phyloP scores from a whole-genome alignment of 148 eudicot species.

The Silene uniflora region DNA sequence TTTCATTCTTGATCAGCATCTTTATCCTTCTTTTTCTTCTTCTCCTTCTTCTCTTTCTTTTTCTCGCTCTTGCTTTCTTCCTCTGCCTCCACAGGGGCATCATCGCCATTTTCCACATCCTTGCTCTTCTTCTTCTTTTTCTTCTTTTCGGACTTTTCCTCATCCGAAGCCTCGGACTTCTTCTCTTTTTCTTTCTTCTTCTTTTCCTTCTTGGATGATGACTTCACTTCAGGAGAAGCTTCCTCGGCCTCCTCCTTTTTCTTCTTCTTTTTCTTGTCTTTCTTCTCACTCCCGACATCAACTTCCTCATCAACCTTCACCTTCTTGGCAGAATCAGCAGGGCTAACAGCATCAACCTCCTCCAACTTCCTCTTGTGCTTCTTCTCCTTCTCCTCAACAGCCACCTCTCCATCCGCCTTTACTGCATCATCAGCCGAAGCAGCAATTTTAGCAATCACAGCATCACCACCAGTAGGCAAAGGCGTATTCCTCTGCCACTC shows the following conservation, averaged over 20 bases:
- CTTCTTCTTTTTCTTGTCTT: slow-evolving; percentile 22
- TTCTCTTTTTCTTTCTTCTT: slow-evolving; percentile 48
- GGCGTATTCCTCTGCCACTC: slow-evolving; percentile 90
- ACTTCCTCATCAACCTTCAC: slow-evolving; percentile 54
- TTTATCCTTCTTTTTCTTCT: slow-evolving; percentile 74
- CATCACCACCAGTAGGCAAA: slow-evolving; percentile 70
- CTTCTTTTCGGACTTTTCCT: slow-evolving; percentile 31
- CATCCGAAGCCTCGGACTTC: slow-evolving; percentile 32
- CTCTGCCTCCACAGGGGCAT: slow-evolving; percentile 30
- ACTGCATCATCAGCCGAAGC: slow-evolving; percentile 23
- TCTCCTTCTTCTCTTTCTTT: slow-evolving; percentile 56
- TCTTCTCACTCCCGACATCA: slow-evolving; percentile 14
- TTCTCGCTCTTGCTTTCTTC: slow-evolving; percentile 44
- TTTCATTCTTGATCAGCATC: slow-evolving; percentile 22
- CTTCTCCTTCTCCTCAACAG: too few species aligned
- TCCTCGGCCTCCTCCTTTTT: slow-evolving; percentile 27
- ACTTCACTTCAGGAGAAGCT: slow-evolving; percentile 31
- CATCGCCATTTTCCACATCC: slow-evolving; percentile 38
- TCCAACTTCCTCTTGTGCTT: neutral
- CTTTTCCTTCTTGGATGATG: slow-evolving; percentile 38
- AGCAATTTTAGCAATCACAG: slow-evolving; percentile 64
- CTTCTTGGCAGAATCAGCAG: slow-evolving; percentile 31
- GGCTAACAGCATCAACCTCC: slow-evolving; percentile 14
- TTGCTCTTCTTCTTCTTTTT: slow-evolving; percentile 43
- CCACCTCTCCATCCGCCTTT: slow-evolving; percentile 13